Base-by-base conservation (phyloP, 1,139 yeast genomes). In the Martiniozyma asiatica region DNA sequence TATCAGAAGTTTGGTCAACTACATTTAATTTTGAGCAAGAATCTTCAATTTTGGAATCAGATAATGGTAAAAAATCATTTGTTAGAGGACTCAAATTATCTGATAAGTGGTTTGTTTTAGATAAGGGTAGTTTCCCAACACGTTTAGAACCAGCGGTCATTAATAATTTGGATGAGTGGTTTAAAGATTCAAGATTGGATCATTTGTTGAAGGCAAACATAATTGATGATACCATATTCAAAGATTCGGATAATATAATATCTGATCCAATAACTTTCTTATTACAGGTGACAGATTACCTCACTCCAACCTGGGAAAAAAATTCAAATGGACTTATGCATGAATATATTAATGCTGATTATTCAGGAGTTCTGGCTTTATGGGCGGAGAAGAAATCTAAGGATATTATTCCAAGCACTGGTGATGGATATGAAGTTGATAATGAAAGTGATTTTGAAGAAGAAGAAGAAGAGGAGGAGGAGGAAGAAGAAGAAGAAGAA, bases 271-370 rank as follows among this genome's bases (percentile, higher is more conserved):
- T 17, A 17, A 8, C 7, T 6, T 17, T 17, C 8, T 17, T 17
- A 17, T 14, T 30, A 13, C n/a, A n/a, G 7, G 14, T 8, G 5
- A 5, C 25, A 9, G 14, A 13, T 18, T 16, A 17, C 5, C 22
- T 24, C 51, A 58, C 48, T 2, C 50, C 48, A 2, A 43, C 38
- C 14, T 44, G 51, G 51, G 46, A 41, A 2, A 75, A 67, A 41
- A 59, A 60, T n/a, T 69, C 84, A 0, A 66, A 69, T 35, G 89
- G 89, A 4, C 79, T 79, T 48, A 77, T 79, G 85, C 43, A 48
- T 13, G 53, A 48, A 27, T 44, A 36, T 32, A 34, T 48, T 13
- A 47, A 45, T 29, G 43, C 43, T 17, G 7, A 17, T 6, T 17
- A 17, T 17, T 8, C 18, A 6, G 18, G 18, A 6, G 8, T 8